Evolutionary conservation across 2,329 filamentous ascomycete genomes (phyloP), one percentile per base, ranked within the genome.

Genomic region (Aureobasidium leucospermi): DNA sequence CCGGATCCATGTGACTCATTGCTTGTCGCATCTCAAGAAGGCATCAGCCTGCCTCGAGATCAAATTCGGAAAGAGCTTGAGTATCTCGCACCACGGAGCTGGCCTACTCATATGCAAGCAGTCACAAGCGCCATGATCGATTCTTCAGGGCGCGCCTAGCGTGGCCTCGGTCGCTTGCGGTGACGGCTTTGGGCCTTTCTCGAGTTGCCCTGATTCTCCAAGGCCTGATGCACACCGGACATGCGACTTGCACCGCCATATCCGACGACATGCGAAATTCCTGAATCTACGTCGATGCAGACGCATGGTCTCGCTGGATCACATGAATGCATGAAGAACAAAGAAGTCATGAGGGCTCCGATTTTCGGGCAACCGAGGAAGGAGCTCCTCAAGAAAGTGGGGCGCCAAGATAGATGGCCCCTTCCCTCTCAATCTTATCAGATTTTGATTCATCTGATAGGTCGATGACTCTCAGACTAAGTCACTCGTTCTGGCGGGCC

Each of bases 151-250:
- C 31, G n/a, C 29, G 16, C 31, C 19, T 56, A 45, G 52, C 42
- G 52, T 29, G 11, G 52, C 31, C 31, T 38, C 41, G 31, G 13
- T 46, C 52, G 41, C 52, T 46, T 56, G 52, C 52, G 52, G 39
- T 56, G 52, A 56, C 28, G 13, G 28, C 32, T 56, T 46, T 29
- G 3, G 41, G 29, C 52, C 23, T 23, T 23, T 4, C 2, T 23
- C 23, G 10, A 32, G 28, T 29, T 16, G 38, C n/a, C 29, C n/a
- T 45, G 39, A n/a, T 34, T 16, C 19, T 34, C 4, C 2, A 34
- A n/a, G 3, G 13, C 9, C 32, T 2, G 5, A 16, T 8, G 5
- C 9, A 15, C 9, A n/a, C 13, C 32, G 15, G 9, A 7, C 1
- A 9, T 11, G 16, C 9, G 23, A n/a, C 8, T 45, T 16, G 11